A percentile compares a stretch with the other conserved stretches of the same genome.
phyloP scores from a whole-genome alignment of 495 filamentous ascomycete species.

The Venustampulla echinocandica region DNA sequence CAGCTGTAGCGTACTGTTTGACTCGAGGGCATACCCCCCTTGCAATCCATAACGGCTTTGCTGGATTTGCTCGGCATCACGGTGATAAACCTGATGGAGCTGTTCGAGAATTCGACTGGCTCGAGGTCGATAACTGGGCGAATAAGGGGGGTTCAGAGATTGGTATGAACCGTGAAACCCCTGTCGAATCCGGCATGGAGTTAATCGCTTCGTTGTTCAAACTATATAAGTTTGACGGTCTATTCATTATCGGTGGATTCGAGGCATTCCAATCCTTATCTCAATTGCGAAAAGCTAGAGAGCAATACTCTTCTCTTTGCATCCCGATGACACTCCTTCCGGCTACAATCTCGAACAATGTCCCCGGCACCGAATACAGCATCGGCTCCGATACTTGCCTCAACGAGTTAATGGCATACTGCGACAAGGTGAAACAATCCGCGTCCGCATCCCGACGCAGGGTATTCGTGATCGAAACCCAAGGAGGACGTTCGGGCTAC shows the following conservation, averaged over 20 bases:
- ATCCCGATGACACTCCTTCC: conserved; percentile 90
- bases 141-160: conserved; percentile 97
- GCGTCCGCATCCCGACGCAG: conserved; percentile 85
- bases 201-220: conserved; percentile 79
- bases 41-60: conserved; percentile 95
- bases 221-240: conserved; percentile 77
- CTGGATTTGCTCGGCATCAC: conserved; percentile 87
- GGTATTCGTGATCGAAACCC: conserved; percentile 96
- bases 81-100: conserved; percentile 69
- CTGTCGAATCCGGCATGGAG: conserved; percentile 72
- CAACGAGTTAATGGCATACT: conserved; percentile 93
- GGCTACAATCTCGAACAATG: conserved; percentile 98
- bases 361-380: conserved; percentile 95
- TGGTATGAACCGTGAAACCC: conserved; percentile 90
- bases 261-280: conserved; percentile 91
- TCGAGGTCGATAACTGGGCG: conserved; percentile 93
- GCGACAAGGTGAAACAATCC: conserved; percentile 94
- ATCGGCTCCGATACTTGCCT: conserved; percentile 95
- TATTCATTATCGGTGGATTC: conserved; percentile 93
- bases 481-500: conserved; percentile 92
- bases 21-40: conserved; percentile 87
- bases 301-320: conserved; percentile 71
- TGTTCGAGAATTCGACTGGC: conserved; percentile 77
- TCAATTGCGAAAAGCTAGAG: conserved; percentile 72
- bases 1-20: conserved; percentile 90